Conservation (phyloP, 164 flowering plant species). For the Berberis vulgaris region DNA sequence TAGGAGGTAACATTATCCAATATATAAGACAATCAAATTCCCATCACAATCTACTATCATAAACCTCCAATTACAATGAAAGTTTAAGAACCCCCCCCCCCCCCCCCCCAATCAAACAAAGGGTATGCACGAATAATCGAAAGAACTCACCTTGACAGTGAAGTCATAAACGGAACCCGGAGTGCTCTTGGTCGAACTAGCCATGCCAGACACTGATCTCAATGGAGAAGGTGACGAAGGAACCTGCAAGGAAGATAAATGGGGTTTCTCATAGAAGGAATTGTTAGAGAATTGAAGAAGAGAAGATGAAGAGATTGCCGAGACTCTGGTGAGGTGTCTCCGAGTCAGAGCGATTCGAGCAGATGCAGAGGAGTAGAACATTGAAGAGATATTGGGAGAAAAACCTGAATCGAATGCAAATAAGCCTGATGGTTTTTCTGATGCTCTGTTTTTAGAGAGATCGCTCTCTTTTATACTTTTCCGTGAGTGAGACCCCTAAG, state of each 20-base stretch:
- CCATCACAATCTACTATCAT: not conserved
- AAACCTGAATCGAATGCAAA: no score
- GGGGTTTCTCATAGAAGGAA: not conserved
- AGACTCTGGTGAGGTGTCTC: not conserved
- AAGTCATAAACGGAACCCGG: slow-evolving; percentile 35
- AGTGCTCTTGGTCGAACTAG: slow-evolving; percentile 22
- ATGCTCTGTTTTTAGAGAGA: no score
- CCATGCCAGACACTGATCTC: slow-evolving; percentile 28
- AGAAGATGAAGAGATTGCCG: slow-evolving; percentile 6
- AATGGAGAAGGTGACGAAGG: not conserved
- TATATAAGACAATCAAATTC: no score
- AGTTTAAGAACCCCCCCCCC: not conserved
- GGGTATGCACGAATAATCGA: not conserved
- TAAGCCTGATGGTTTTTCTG: no score
- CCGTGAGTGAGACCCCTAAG: no score
- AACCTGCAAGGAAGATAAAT: not conserved
- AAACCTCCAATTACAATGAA: slow-evolving; percentile 1
- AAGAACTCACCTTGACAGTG: slow-evolving; percentile 48
- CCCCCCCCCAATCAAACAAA: not conserved
- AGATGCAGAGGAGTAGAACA: not conserved
- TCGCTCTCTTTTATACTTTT: no score
- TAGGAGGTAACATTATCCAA: no score
- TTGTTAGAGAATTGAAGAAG: not conserved
- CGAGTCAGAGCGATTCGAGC: slow-evolving; percentile 4
- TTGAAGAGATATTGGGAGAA: not conserved